Base-by-base conservation (phyloP, 345 rosid genomes). In the Citrus mangshanensis region DNA sequence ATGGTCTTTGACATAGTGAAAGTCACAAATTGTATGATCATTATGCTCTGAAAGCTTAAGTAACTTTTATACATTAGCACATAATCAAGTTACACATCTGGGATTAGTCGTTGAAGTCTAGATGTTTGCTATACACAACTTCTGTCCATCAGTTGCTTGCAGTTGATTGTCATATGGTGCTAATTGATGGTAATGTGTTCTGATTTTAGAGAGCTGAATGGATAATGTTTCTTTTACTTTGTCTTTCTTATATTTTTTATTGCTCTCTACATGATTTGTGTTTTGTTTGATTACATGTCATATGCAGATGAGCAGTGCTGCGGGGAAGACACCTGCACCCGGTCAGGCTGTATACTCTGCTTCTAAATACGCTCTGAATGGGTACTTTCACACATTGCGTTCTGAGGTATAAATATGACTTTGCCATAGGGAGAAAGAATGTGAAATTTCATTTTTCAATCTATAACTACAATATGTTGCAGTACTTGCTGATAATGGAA, bases 281-380 rank as follows among this genome's bases (percentile, higher is more conserved):
- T 60, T 58, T 62, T 54, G 55, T 72, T 59, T 74, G 79, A 67
- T 42, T 46, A 34, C 79, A 68, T 54, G 68, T 51, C 22, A 18
- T 49, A 65, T 80, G 78, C 87, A 93, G 99, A 91, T 95, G 88
- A 95, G 99, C 86, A 92, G 99, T 88, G 99, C 98, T 37, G 99
- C 99, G 42, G 99, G 98, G 69, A 95, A 95, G 88, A 84, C 92
- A 74, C 98, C 98, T 46, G 86, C 97, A 72, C 99, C 99, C 21
- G 98, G 98, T 77, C 97, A 95, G 83, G 98, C 98, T 67, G 91
- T 89, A 60, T 93, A 95, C 86, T 91, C 98, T 70, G 98, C 98
- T 81, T 92, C 99, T 61, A 93, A 93, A 85, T 88, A 86, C 84
- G 98, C 99, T 74, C 78, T 95, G 75, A 92, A 92, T 21, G 99